Conservation (phyloP, 2,329 filamentous ascomycete species). For the Colletotrichum phormii region DNA sequence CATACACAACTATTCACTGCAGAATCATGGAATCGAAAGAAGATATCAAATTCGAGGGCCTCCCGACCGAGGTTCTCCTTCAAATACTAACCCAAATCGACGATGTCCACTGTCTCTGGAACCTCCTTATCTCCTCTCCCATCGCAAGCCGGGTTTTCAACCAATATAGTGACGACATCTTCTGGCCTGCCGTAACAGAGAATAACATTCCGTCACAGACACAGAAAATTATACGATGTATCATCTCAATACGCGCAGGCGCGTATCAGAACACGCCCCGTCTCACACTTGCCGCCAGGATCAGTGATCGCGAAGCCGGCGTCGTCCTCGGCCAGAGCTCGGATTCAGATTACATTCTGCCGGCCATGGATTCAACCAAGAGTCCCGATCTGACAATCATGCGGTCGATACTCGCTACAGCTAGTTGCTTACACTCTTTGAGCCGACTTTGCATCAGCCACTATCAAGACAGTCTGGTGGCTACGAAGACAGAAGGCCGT, state of each 20-base stretch:
- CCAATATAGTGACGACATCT: conserved; percentile 10
- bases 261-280: neutral
- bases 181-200: conserved; percentile 11
- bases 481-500: neutral
- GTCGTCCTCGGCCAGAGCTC: conserved; percentile 27
- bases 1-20: too few species aligned
- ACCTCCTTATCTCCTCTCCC: conserved; percentile 14
- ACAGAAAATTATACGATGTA: conserved; percentile 14
- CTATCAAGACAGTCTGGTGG: neutral
- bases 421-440: neutral
- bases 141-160: conserved; percentile 17
- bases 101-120: conserved; percentile 28
- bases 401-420: neutral
- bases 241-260: conserved; percentile 20
- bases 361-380: neutral
- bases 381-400: neutral
- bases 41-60: neutral
- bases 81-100: conserved; percentile 20
- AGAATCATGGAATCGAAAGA: neutral
- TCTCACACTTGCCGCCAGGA: neutral
- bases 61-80: conserved; percentile 24
- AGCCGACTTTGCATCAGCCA: conserved; percentile 10
- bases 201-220: conserved; percentile 15
- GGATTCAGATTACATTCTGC: conserved; percentile 7
- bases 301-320: conserved; percentile 23